phyloP scores from a whole-genome alignment of 192 early-diverging fungal species.

The Gigaspora rosea region DNA sequence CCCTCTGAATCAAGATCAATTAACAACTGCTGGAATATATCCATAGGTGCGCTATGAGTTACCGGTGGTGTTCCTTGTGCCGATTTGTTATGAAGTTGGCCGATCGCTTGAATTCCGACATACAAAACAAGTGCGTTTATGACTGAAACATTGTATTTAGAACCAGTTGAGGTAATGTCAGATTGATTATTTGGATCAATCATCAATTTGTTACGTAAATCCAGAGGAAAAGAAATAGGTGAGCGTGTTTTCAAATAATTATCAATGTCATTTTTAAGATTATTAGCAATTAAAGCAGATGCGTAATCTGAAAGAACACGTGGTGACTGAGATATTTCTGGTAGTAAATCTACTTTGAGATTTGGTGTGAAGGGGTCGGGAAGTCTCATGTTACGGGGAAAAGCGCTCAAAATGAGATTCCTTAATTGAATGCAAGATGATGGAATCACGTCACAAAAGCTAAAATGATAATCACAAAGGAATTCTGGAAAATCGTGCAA shows the following conservation, averaged over 20 bases:
- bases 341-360: conserved; percentile 87
- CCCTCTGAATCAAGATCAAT: conserved; percentile 77
- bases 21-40: conserved; percentile 81
- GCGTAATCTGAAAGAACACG: conserved; percentile 87
- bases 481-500: conserved; percentile 99
- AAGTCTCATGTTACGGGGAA: conserved; percentile 90
- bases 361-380: conserved; percentile 97
- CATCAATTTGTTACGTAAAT: conserved; percentile 56
- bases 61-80: conserved; percentile 45
- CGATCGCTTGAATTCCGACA: conserved; percentile 79
- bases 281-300: conserved; percentile 55
- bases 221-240: conserved; percentile 59
- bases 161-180: conserved; percentile 41
- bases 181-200: conserved; percentile 38
- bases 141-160: conserved; percentile 74
- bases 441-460: conserved; percentile 91
- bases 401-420: conserved; percentile 96
- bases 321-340: conserved; percentile 87
- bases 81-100: conserved; percentile 41
- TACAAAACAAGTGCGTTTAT: conserved; percentile 91
- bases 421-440: conserved; percentile 89
- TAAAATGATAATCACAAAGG: conserved; percentile 88
- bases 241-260: conserved; percentile 64
- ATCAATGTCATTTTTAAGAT: conserved; percentile 77
- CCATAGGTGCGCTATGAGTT: conserved; percentile 71